phyloP scores from a whole-genome alignment of 1,139 yeast species.

The Meyerozyma athensensis region DNA sequence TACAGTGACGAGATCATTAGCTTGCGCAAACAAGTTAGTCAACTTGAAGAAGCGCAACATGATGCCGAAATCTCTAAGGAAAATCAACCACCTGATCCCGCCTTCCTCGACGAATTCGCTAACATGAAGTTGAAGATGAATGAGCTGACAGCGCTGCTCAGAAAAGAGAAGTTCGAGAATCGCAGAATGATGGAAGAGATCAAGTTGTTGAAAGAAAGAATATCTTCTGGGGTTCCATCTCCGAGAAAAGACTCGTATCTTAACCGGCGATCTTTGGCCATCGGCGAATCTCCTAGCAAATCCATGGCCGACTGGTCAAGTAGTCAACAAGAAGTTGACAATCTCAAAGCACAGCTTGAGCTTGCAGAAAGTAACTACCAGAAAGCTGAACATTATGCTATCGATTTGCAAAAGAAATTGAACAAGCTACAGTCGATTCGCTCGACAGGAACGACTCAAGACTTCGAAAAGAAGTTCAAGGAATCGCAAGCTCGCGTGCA shows the following conservation, averaged over 20 bases:
- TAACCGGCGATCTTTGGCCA: constrained; percentile 28
- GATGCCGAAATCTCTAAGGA: constrained; percentile 14
- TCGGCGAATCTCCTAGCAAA: constrained; percentile 22
- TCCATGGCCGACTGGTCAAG: background rate
- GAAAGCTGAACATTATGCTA: constrained; percentile 44
- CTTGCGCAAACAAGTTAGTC: constrained; percentile 9
- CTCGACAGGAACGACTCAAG: constrained; percentile 31
- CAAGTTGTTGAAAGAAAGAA: constrained; percentile 46
- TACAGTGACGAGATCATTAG: constrained; percentile 7
- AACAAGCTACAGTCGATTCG: constrained; percentile 40
- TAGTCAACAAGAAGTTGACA: constrained; percentile 26
- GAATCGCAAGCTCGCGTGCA: constrained; percentile 33
- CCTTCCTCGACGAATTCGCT: constrained; percentile 43
- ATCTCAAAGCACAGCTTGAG: constrained; percentile 31
- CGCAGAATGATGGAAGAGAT: constrained; percentile 54
- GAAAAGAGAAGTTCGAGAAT: constrained; percentile 53
- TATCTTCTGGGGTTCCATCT: constrained; percentile 19
- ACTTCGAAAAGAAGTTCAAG: constrained; percentile 34
- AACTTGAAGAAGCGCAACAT: constrained; percentile 9
- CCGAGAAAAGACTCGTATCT: constrained; percentile 16
- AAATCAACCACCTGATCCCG: constrained; percentile 34
- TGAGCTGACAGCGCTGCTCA: constrained; percentile 46
- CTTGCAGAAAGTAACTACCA: constrained; percentile 41
- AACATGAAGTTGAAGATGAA: constrained; percentile 48
- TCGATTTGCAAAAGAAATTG: constrained; percentile 42